These are phyloP conservation scores for Xenoacremonium recifei DNA, from an alignment of 2,329 filamentous ascomycete genomes.

Conservation along the genomic window DNA sequence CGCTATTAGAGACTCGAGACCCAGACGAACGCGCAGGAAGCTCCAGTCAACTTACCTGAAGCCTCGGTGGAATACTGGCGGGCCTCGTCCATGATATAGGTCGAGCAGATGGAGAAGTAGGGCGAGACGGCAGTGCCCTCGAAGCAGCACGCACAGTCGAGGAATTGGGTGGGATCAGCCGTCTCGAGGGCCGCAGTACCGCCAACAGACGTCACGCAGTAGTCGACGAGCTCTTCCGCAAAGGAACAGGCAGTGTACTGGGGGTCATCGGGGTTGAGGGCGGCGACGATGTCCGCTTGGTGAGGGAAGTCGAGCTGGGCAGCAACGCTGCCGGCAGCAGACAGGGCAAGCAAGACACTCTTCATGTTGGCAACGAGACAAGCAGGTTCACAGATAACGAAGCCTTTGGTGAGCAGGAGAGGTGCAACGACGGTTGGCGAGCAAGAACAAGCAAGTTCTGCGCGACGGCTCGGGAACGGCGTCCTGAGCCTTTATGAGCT, in stretches of 20 bases:
- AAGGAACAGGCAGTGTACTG: slow-evolving; percentile 24
- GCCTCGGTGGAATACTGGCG: slow-evolving; percentile 19
- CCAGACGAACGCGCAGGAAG: slow-evolving; percentile 15
- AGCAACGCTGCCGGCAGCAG: slow-evolving; percentile 20
- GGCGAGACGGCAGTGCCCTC: slow-evolving; percentile 18
- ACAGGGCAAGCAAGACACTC: slow-evolving; percentile 13
- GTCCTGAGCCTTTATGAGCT: slow-evolving; percentile 1
- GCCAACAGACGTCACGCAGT: slow-evolving; percentile 22
- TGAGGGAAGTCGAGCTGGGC: slow-evolving; percentile 25
- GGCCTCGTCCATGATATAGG: slow-evolving; percentile 25
- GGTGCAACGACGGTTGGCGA: not conserved
- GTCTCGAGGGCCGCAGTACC: slow-evolving; percentile 21
- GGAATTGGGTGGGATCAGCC: slow-evolving; percentile 19
- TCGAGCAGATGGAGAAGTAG: slow-evolving; percentile 28
- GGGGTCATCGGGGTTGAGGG: slow-evolving; percentile 21
- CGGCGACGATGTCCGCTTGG: slow-evolving; percentile 19
- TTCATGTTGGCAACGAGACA: slow-evolving; percentile 20
- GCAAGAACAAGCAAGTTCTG: not conserved
- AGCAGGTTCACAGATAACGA: no score
- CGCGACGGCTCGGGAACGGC: not conserved
- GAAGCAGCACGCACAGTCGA: slow-evolving; percentile 30
- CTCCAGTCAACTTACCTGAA: slow-evolving; percentile 20
- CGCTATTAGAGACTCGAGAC: slow-evolving; percentile 22
- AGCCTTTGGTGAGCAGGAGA: no score
- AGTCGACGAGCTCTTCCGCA: slow-evolving; percentile 17